These are phyloP conservation scores for Cephalotrichum gorgonifer DNA, from an alignment of 2,329 filamentous ascomycete species.

Conservation along the genomic window DNA sequence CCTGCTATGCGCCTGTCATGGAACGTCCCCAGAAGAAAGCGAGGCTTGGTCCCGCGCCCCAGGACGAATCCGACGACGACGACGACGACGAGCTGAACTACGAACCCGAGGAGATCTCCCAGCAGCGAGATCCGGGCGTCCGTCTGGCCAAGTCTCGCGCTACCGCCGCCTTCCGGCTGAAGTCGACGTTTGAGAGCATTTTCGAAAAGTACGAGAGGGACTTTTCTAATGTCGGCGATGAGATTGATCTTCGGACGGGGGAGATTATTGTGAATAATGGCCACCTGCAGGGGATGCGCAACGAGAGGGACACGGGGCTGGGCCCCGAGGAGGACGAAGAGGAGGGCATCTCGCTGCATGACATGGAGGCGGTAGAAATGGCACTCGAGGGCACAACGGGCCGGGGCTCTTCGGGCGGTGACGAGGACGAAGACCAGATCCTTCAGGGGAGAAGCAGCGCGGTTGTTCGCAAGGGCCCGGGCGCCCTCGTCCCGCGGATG, in stretches of 20 bases:
- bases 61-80: slow-evolving; percentile 22
- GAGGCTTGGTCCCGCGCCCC: slow-evolving; percentile 36
- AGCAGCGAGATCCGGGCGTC: slow-evolving; percentile 39
- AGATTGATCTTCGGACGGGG: slow-evolving; percentile 76
- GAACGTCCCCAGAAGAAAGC: slow-evolving; percentile 51
- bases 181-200: slow-evolving; percentile 77
- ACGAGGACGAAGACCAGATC: slow-evolving; percentile 23
- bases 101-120: slow-evolving; percentile 34
- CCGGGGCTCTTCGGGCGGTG: slow-evolving; percentile 3
- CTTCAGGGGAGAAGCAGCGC: slow-evolving; percentile 9
- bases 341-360: background rate
- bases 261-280: slow-evolving; percentile 85
- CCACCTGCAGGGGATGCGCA: slow-evolving; percentile 57
- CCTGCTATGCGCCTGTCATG: slow-evolving; percentile 26
- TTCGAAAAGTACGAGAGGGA: slow-evolving; percentile 82
- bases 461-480: background rate
- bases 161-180: slow-evolving; percentile 60
- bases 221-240: slow-evolving; percentile 75
- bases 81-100: slow-evolving; percentile 37
- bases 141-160: slow-evolving; percentile 52
- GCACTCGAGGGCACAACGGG: background rate
- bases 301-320: slow-evolving; percentile 38
- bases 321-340: slow-evolving; percentile 7
- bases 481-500: background rate
- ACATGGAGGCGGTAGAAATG: background rate